Evolutionary conservation across 202 grass and related monocot species (phyloP).

Genomic region (Panicum virgatum): DNA sequence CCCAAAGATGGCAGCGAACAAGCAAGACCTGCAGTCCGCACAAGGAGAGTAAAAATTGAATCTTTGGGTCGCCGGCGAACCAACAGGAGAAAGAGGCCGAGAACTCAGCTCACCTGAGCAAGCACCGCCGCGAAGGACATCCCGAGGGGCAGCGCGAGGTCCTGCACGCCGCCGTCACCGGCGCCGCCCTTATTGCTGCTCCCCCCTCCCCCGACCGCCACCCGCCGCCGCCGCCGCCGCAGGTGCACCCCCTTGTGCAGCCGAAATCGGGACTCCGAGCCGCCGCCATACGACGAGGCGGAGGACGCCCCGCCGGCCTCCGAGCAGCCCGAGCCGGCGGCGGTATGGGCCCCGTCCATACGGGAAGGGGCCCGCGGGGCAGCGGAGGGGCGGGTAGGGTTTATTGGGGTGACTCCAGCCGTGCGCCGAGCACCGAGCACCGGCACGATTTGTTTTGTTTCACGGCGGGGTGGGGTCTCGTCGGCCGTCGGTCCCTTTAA

Average conservation of each 20-base stretch:
- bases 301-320: conserved; percentile 32
- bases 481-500: background rate
- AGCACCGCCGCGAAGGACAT: conserved; percentile 94
- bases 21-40: background rate
- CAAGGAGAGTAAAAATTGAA: conserved; percentile 8
- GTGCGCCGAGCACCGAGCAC: too few relatives aligned
- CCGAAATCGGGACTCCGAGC: conserved; percentile 27
- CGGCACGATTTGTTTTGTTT: background rate
- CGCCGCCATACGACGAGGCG: conserved; percentile 33
- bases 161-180: conserved; percentile 38
- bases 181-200: conserved; percentile 17
- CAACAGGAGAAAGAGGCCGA: background rate
- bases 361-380: background rate
- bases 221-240: conserved; percentile 17
- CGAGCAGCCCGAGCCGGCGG: conserved; percentile 18
- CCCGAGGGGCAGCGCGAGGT: conserved; percentile 79
- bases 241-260: conserved; percentile 44
- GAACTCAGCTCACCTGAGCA: conserved; percentile 51
- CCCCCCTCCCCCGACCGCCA: conserved; percentile 4
- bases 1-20: background rate
- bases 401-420: conserved; percentile 15
- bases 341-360: conserved; percentile 43
- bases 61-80: conserved; percentile 18
- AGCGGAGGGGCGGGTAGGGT: conserved; percentile 26
- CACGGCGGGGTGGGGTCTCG: background rate